phyloP scores from a whole-genome alignment of 2,329 filamentous ascomycete species.

The Juglanconis oblonga region DNA sequence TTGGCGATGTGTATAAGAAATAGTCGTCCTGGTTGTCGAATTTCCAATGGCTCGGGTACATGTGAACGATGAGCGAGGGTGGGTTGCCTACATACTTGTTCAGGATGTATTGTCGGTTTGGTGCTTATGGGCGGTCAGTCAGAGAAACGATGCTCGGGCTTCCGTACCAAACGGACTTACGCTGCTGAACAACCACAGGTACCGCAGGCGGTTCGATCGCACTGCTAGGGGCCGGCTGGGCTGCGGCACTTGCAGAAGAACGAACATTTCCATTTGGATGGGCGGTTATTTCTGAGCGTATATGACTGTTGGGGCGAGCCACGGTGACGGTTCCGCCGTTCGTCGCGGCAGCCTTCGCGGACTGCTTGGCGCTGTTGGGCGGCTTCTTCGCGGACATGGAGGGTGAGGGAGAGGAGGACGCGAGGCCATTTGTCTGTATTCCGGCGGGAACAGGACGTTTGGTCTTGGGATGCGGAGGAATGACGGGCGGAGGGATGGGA shows the following conservation, averaged over 20 bases:
- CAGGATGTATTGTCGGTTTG: constrained; percentile 36
- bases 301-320: constrained; percentile 53
- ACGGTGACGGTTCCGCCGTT: constrained; percentile 45
- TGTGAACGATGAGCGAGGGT: constrained; percentile 82
- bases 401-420: constrained; percentile 55
- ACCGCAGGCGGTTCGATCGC: constrained; percentile 7
- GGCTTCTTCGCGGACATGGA: constrained; percentile 56
- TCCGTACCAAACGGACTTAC: constrained; percentile 15
- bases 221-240: constrained; percentile 5
- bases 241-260: constrained; percentile 10
- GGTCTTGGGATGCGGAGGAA: constrained; percentile 48
- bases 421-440: constrained; percentile 63
- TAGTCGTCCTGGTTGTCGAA: constrained; percentile 94
- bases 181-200: constrained; percentile 41
- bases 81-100: constrained; percentile 49
- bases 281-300: constrained; percentile 49
- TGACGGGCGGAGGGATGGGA: constrained; percentile 39
- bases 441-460: constrained; percentile 67
- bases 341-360: constrained; percentile 40
- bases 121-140: constrained; percentile 11
- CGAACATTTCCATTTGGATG: constrained; percentile 11
- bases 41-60: constrained; percentile 81
- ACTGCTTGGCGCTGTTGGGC: constrained; percentile 45
- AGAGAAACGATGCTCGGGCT: background rate
- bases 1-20: constrained; percentile 88